Percentiles rank a stretch among this genome's conserved stretches.
These are phyloP conservation scores for Cryptococcus amylolentus DNA, from an alignment of 1,284 basidiomycete species.

Conservation along the genomic window DNA sequence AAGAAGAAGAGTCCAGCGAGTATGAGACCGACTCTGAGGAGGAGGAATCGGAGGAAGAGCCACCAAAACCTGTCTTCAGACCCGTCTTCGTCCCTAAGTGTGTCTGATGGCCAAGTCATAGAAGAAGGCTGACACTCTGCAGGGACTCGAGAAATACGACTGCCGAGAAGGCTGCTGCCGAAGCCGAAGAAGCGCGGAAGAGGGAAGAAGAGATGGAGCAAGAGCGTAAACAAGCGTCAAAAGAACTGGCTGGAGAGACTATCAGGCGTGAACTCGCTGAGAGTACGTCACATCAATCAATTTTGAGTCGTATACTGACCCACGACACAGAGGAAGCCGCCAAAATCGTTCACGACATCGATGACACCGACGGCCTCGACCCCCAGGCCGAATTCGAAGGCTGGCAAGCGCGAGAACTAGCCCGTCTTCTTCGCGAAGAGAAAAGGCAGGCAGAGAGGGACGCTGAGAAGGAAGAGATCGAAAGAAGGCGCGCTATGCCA, in stretches of 20 bases:
- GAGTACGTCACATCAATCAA: conserved; percentile 26
- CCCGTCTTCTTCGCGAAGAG: conserved; percentile 84
- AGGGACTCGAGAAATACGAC: conserved; percentile 40
- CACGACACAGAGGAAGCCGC: conserved; percentile 63
- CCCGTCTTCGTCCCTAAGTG: conserved; percentile 48
- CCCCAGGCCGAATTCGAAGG: conserved; percentile 89
- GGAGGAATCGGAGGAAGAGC: conserved; percentile 28
- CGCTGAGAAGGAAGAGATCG: conserved; percentile 82
- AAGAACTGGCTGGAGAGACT: conserved; percentile 48
- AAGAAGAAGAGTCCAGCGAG: conserved; percentile 42
- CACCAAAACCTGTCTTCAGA: conserved; percentile 46
- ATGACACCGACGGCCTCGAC: conserved; percentile 92
- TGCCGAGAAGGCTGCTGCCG: conserved; percentile 35
- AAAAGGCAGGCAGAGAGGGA: conserved; percentile 74
- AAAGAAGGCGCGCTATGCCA: conserved; percentile 81
- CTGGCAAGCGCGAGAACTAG: conserved; percentile 90
- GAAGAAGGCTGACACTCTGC: not conserved
- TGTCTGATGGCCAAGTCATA: conserved; percentile 3
- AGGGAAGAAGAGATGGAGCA: conserved; percentile 40
- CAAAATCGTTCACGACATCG: conserved; percentile 76
- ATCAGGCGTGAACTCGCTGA: conserved; percentile 47
- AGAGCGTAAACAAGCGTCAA: conserved; percentile 43
- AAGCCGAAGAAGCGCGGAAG: conserved; percentile 39
- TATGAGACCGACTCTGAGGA: conserved; percentile 49
- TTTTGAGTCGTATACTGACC: not conserved